Evolutionary conservation across 164 flowering plant species (phyloP), one percentile per base, ranked within the genome.

Genomic region (Vitis cinerea): DNA sequence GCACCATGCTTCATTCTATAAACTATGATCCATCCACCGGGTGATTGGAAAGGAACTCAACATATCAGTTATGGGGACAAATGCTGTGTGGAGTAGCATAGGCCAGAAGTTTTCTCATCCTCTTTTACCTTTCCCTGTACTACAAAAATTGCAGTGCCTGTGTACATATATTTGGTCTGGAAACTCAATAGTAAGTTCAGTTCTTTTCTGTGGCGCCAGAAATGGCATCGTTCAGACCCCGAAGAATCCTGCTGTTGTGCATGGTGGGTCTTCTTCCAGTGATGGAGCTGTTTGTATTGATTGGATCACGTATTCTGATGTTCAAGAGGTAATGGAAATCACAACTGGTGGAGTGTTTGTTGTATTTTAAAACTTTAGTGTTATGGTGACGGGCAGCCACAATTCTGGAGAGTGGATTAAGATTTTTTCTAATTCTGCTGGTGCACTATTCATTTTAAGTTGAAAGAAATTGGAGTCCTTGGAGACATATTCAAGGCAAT

Each of bases 81-180:
- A 10, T 31, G 44, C 16, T 8, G 64, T 37, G 48, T 37, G 16
- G 50, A 27, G 47, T 27, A 9, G 55, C 14, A 48, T 15, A 52
- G 17, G 65, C 44, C 15, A 56, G 15, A 60, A 31, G 2, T 67
- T 44, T 3, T 23, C 50, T 8, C 50, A n/a, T 50, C 31, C 19
- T 19, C 19, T 13, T 65, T 50, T 56, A 2, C 53, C 8, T 19
- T 19, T 66, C 1, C 4, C 52, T 61, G 48, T 61, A 3, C 15
- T 31, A 29, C 15, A 15, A 15, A 61, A 30, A 14, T 27, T 31
- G 63, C 37, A 9, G 47, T 71, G 57, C 56, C 9, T 74, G 3
- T 74, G 78, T 71, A 66, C 58, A 67, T 75, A 71, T 70, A 64
- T 50, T 57, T 62, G 64, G 61, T 59, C 57, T 55, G 55, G 63